Conservation (phyloP, 2,329 filamentous ascomycete species). For the Mycogone perniciosa region DNA sequence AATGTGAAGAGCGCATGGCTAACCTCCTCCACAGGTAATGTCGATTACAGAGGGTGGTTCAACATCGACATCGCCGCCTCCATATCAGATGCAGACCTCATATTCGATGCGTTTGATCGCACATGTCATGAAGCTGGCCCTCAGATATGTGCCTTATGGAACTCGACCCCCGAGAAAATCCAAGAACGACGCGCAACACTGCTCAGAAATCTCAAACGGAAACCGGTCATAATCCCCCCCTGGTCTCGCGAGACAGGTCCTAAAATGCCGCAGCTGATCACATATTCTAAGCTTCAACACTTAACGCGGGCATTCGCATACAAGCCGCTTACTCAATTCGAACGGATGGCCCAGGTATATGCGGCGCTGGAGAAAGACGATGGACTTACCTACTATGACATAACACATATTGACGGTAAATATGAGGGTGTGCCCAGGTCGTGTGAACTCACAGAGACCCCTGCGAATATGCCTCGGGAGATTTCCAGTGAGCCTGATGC, state of each 20-base stretch:
- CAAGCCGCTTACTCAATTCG: slow-evolving; percentile 37
- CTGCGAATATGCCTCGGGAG: slow-evolving; percentile 22
- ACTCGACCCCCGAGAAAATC: slow-evolving; percentile 30
- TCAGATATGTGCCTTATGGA: slow-evolving; percentile 38
- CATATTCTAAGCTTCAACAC: slow-evolving; percentile 41
- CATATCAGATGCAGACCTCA: slow-evolving; percentile 47
- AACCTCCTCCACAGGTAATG: slow-evolving; percentile 31
- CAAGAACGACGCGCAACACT: slow-evolving; percentile 33
- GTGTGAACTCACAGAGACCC: slow-evolving; percentile 22
- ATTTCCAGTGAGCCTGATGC: slow-evolving; percentile 30
- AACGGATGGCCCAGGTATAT: slow-evolving; percentile 37
- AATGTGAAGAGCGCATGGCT: not conserved
- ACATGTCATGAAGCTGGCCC: slow-evolving; percentile 49
- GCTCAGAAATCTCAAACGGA: slow-evolving; percentile 33
- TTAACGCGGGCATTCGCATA: slow-evolving; percentile 40
- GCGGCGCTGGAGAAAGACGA: slow-evolving; percentile 38
- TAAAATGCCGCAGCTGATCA: slow-evolving; percentile 42
- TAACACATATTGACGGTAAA: too few species aligned
- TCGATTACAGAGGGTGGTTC: slow-evolving; percentile 50
- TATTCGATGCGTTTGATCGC: slow-evolving; percentile 46
- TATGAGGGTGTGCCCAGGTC: not conserved
- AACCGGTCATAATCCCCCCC: slow-evolving; percentile 38
- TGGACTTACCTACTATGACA: slow-evolving; percentile 36
- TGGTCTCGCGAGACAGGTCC: slow-evolving; percentile 23
- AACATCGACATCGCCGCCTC: slow-evolving; percentile 40